A percentile compares a stretch with the other conserved stretches of the same genome.
phyloP scores from a whole-genome alignment of 1,139 yeast species.

The Suzukiozyma palmioleophila region DNA sequence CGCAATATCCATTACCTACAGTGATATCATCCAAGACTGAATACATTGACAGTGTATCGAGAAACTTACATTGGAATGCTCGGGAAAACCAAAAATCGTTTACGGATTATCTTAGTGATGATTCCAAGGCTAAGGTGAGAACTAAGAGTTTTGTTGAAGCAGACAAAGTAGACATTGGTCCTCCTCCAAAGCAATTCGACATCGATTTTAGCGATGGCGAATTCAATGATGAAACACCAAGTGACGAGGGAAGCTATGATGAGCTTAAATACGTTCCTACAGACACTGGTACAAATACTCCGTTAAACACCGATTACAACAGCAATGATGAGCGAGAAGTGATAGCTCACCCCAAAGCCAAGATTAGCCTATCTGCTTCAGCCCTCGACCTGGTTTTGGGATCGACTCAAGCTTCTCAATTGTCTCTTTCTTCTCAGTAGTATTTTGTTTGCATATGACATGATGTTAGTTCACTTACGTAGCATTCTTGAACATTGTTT shows the following conservation, averaged over 20 bases:
- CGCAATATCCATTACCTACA: slow-evolving; percentile 84
- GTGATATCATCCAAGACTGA: slow-evolving; percentile 72
- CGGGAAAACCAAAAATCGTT: slow-evolving; percentile 81
- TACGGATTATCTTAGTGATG: slow-evolving; percentile 12
- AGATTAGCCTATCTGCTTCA: slow-evolving; percentile 16
- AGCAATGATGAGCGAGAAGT: slow-evolving; percentile 31
- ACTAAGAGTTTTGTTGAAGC: neutral
- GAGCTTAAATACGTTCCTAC: slow-evolving; percentile 22
- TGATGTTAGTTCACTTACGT: no score
- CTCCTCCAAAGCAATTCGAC: slow-evolving; percentile 20
- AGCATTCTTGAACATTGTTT: no score
- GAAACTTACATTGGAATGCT: slow-evolving; percentile 83
- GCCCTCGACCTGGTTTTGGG: no score
- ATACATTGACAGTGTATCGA: slow-evolving; percentile 76
- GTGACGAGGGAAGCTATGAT: slow-evolving; percentile 16
- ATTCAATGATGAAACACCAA: slow-evolving; percentile 10
- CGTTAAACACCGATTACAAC: slow-evolving; percentile 20
- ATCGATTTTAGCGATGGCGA: slow-evolving; percentile 24
- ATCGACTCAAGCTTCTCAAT: no score
- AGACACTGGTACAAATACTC: slow-evolving; percentile 26
- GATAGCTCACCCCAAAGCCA: slow-evolving; percentile 40
- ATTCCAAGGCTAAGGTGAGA: neutral
- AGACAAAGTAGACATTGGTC: slow-evolving; percentile 5
- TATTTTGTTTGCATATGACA: no score
- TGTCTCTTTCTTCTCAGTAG: no score